Evolutionary conservation across 139 green algal species (phyloP), one percentile per base, ranked within the genome.

Genomic region (Ettlia oleoabundans): DNA sequence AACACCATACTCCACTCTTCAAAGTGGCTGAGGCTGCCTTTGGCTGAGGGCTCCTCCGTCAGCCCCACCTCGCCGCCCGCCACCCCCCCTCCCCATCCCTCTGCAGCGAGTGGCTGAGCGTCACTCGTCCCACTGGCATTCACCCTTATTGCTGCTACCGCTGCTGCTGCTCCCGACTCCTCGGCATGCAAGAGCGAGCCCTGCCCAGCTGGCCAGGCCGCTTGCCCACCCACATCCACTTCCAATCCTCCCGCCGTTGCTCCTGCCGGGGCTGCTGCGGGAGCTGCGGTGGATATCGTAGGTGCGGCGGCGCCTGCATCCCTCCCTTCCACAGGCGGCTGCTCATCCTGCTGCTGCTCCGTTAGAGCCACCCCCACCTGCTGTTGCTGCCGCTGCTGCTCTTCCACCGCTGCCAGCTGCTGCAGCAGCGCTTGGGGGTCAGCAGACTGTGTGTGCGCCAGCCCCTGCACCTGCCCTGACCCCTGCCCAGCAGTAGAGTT

Each of bases 21-120:
- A 40, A 30, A 70, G 38, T 71, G 58, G 75, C 75, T 71, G 28
- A 41, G 38, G 58, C 73, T 80, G 73, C 38, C 40, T 19, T 22
- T 40, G 30, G 28, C n/a, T 0, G 75, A 72, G 3, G 58, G 58
- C 38, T 71, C 58, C 1, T 3, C 38, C 6, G 15, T 41, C 63
- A 41, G 7, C 26, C 41, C n/a, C 26, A 13, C 55, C 55, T 65
- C 55, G 21, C 13, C 5, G 9, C 55, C 21, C 55, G 55, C 15
- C 55, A 58, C 13, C 47, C 47, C 47, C 47, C 47, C 47, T 24
- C 47, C 15, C 47, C 13, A 15, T 15, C 10, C 47, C 13, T 58
- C 47, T 58, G 47, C 47, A 58, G 47, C 47, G 13, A 58, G 15
- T 10, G 47, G 47, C 47, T 58, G 47, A n/a, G n/a, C n/a, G n/a